Evolutionary conservation across 2,329 filamentous ascomycete species (phyloP), one percentile per base, ranked within the genome.

Genomic region (Dryadomyces quercivorus): DNA sequence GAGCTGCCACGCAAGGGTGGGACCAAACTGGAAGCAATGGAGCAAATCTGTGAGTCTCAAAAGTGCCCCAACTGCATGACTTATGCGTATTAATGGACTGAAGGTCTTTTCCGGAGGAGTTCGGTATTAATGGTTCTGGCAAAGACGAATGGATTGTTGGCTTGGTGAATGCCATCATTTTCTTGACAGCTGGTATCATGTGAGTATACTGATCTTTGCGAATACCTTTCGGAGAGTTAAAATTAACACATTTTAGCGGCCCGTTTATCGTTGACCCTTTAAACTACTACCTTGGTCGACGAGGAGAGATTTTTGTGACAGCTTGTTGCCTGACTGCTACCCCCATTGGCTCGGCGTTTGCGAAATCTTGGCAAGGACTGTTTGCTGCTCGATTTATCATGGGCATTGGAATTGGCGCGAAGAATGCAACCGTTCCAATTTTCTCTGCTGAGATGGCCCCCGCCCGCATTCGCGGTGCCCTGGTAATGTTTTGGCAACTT

Each of bases 401-500:
- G 59, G 88, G 88, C 12, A 78, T 93, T 48, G 86, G 84, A 1
- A 88, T 90, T 70, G 86, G 86, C 22, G 76, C 83, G 16, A 90
- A 90, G 64, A 81, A 62, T 22, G 65, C 47, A 73, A 73, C 75
- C 50, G 84, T 88, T 1, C 86, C 86, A 0, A 82, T 91, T 34
- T 91, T 86, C 61, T 82, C 85, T 0, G 86, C 86, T 2, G 86
- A 90, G 66, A 86, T 80, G 55, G 78, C 82, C 0, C 86, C 86
- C 0, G 81, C 85, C 1, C 66, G 74, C 1, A 82, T 88, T 54
- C 80, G 85, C 64, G 85, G 86, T 59, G 86, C 85, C 8, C 73
- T 92, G n/a, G 86, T 90, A 58, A 92, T 92, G 86, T 83, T 81
- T 59, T 92, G 87, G 86, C 84, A 64, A 63, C 58, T 61, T 61